Base-by-base conservation (phyloP, 129 eudicot genomes). In the Logfia minima region DNA sequence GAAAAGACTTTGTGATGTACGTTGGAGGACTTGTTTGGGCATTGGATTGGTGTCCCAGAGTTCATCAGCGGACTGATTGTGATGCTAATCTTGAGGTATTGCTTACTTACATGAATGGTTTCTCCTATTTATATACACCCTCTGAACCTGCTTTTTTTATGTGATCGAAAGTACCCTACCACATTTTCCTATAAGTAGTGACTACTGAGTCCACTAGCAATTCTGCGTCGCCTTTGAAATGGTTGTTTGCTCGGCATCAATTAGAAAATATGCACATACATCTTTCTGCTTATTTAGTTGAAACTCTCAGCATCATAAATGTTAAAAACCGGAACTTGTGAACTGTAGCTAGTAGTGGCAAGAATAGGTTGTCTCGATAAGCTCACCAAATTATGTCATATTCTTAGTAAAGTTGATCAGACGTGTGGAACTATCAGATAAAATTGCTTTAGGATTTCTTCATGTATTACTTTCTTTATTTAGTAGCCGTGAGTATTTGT, bases 21-120 rank as follows among this genome's bases (percentile, higher is more conserved):
- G 99, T 82, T 82, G 99, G 99, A 34, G 99, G 99, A 67, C 68
- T 80, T 35, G 87, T 92, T 67, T 95, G 96, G 92, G 96, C 96
- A 32, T 60, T 95, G 85, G 99, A 95, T 82, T 95, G 99, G 99
- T 92, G 97, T 76, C 97, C 99, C 18, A 85, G 81, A 80, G 81
- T 78, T 77, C 80, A 86, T 78, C 70, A 63, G 55, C 73, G n/a
- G 37, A 70, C 90, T 11, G 39, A 82, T 29, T 64, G 70, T 77
- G 79, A 71, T 77, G 59, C 86, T 43, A 85, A 84, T 52, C 81
- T 68, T 41, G 97, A 95, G 99, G 99, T 95, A 85, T 53, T 23
- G 9, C 11, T 70, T 55, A 53, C 32, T 75, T 22, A 59, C 66
- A 66, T 55, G 13, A 53, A 32, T 59, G 16, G 19, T 59, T 8